Evolutionary conservation across 2,329 filamentous ascomycete genomes (phyloP), one percentile per base, ranked within the genome.

Genomic region (Albophoma yamanashiensis): DNA sequence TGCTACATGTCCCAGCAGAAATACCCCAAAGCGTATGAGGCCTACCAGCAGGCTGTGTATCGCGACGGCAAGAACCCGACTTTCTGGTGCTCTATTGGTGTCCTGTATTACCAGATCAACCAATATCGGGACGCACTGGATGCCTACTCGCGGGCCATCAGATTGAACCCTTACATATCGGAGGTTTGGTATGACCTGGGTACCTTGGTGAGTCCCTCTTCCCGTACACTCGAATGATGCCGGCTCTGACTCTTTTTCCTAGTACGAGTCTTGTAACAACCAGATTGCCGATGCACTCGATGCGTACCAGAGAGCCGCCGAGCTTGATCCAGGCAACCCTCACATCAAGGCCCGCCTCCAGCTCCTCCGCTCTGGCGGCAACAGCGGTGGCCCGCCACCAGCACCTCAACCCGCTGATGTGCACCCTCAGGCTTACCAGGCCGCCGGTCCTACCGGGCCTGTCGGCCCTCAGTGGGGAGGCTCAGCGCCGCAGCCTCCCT

Each of bases 1-100:
- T 97, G 94, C 79, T 99, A 97, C 80, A 97, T 99, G 94, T 95
- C 93, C 65, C 93, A 97, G 76, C 91, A 96, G 74, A 97, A 97
- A 74, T 97, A 97, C 69, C 93, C 93, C 69, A 97, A 97, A 74
- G 94, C 94, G 0, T 97, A 97, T 69, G 94, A 99, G 72, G 93
- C 94, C 7, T 97, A 97, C 74, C 94, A 99, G 73, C 94, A 99
- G 78, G 94, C 94, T 3, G 94, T 99, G 45, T 99, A 99, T 72
- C 91, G 94, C 60, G 94, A 99, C 72, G 94, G 94, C 40, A 89
- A 94, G 67, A 97, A 97, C 73, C 94, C 94, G 22, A 97, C 94
- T 2, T 99, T 97, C 79, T 99, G 94, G 94, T 97, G 94, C 79
- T 97, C 93, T 12, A 99, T 99, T 71, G 94, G 94, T 73, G 94